A percentile compares a stretch with the other conserved stretches of the same genome.
These are phyloP conservation scores for Candida sithepensis DNA, from an alignment of 805 yeast species.

Conservation along the genomic window DNA sequence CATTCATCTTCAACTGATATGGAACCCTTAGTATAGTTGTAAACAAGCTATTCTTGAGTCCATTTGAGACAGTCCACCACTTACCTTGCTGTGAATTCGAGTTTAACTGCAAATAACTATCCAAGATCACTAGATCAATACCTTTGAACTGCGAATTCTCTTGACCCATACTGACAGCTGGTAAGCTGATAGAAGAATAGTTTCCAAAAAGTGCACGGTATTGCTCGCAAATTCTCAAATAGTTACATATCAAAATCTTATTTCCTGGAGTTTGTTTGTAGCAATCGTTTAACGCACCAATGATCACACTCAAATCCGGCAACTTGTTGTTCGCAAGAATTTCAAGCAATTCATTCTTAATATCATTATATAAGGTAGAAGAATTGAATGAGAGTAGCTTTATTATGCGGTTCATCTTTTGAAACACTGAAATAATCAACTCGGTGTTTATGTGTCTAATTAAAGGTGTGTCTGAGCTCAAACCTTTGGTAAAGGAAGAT, in stretches of 20 bases:
- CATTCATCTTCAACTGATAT: conserved; percentile 16
- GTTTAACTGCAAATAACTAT: conserved; percentile 59
- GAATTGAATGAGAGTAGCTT: conserved; percentile 17
- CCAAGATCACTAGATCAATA: conserved; percentile 55
- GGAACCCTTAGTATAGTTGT: conserved; percentile 59
- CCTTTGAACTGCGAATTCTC: conserved; percentile 35
- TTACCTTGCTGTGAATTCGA: conserved; percentile 45
- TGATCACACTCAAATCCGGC: conserved; percentile 49
- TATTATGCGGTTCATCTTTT: conserved; percentile 46
- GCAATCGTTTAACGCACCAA: conserved; percentile 41
- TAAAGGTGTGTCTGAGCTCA: conserved; percentile 47
- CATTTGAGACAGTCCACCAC: conserved; percentile 69
- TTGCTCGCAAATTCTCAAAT: conserved; percentile 36
- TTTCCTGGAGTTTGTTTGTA: conserved; percentile 34
- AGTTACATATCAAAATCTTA: conserved; percentile 45
- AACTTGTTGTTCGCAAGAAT: conserved; percentile 28
- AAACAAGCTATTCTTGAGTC: conserved; percentile 55
- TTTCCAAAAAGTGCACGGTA: conserved; percentile 21
- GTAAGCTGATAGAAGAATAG: conserved; percentile 16
- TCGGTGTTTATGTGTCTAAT: conserved; percentile 65
- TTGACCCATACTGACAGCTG: conserved; percentile 26
- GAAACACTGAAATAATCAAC: conserved; percentile 48
- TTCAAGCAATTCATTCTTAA: conserved; percentile 21
- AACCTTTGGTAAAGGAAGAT: conserved; percentile 52
- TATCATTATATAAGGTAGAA: conserved; percentile 8